These are phyloP conservation scores for Begonia masoniana DNA, from an alignment of 306 rosid genomes.

Conservation along the genomic window DNA sequence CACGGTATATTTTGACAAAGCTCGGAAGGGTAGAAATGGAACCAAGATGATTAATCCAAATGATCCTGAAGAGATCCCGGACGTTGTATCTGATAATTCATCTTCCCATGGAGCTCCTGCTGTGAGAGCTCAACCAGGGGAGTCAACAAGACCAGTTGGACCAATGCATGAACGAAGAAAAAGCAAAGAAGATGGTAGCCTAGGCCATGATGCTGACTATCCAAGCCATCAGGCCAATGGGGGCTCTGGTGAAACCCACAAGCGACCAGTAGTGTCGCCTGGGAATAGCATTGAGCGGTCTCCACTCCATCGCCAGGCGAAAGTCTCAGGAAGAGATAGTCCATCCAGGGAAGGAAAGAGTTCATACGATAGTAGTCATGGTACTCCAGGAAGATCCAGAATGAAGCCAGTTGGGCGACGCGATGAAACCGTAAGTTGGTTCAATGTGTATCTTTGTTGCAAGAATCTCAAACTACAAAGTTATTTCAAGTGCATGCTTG, in stretches of 20 bases:
- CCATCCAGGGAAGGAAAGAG: conserved; percentile 55
- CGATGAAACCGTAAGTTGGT: conserved; percentile 53
- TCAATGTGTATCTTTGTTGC: not conserved
- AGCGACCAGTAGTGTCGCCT: conserved; percentile 38
- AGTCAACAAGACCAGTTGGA: conserved; percentile 18
- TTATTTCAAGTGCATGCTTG: not conserved
- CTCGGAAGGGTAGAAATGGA: conserved; percentile 74
- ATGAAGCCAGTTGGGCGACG: conserved; percentile 40
- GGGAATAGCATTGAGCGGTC: conserved; percentile 71
- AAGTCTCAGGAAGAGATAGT: conserved; percentile 42
- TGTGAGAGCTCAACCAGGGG: conserved; percentile 19
- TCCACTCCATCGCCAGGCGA: conserved; percentile 72
- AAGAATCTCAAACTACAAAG: not conserved
- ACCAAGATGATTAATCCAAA: conserved; percentile 67
- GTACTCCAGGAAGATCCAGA: conserved; percentile 65
- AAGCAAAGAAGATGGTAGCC: conserved; percentile 47
- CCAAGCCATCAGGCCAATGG: conserved; percentile 43
- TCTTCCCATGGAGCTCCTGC: conserved; percentile 34
- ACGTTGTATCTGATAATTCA: conserved; percentile 24
- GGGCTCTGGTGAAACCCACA: conserved; percentile 38
- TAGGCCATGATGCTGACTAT: conserved; percentile 36
- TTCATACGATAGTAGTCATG: conserved; percentile 53
- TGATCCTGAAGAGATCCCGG: conserved; percentile 65
- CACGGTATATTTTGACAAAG: conserved; percentile 85
- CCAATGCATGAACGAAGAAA: conserved; percentile 26